Percentiles rank a stretch among this genome's conserved stretches.
These are phyloP conservation scores for Camellia sinensis DNA, from an alignment of 148 eudicot genomes.

Conservation along the genomic window DNA sequence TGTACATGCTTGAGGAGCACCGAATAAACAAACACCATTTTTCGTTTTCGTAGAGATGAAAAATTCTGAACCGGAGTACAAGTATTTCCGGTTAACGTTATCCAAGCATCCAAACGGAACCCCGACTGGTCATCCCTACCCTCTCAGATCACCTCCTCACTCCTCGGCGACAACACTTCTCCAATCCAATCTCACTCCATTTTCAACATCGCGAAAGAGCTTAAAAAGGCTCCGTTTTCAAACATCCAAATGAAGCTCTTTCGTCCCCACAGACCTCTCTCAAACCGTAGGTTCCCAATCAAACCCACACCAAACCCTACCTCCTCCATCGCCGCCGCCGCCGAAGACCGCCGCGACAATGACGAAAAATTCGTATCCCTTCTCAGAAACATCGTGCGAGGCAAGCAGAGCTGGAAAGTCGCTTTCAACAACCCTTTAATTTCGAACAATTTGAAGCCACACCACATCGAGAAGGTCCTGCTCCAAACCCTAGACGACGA, in stretches of 20 bases:
- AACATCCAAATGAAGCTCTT: slow-evolving; percentile 16
- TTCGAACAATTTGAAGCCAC: slow-evolving; percentile 29
- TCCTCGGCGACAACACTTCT: not conserved
- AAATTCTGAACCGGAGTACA: too few relatives aligned
- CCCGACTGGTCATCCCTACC: not conserved
- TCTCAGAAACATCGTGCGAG: slow-evolving; percentile 36
- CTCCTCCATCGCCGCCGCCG: slow-evolving; percentile 11
- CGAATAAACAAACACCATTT: too few relatives aligned
- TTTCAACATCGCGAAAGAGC: not conserved
- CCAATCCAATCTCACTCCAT: not conserved
- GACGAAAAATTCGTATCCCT: slow-evolving; percentile 40
- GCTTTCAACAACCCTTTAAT: slow-evolving; percentile 34
- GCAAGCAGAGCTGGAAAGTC: slow-evolving; percentile 39
- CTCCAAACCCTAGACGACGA: slow-evolving; percentile 41
- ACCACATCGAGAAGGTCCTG: slow-evolving; percentile 50
- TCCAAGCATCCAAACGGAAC: not conserved
- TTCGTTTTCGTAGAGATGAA: too few relatives aligned
- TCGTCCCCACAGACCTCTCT: slow-evolving; percentile 15
- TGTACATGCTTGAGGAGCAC: too few relatives aligned
- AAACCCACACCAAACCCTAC: slow-evolving; percentile 13
- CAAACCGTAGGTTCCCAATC: slow-evolving; percentile 11
- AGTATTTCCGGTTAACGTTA: too few relatives aligned
- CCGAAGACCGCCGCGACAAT: slow-evolving; percentile 18
- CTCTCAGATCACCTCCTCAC: not conserved
- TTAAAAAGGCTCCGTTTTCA: not conserved